Evolutionary conservation across 2,329 filamentous ascomycete genomes (phyloP).

Genomic region (Xylariaceae sp.): DNA sequence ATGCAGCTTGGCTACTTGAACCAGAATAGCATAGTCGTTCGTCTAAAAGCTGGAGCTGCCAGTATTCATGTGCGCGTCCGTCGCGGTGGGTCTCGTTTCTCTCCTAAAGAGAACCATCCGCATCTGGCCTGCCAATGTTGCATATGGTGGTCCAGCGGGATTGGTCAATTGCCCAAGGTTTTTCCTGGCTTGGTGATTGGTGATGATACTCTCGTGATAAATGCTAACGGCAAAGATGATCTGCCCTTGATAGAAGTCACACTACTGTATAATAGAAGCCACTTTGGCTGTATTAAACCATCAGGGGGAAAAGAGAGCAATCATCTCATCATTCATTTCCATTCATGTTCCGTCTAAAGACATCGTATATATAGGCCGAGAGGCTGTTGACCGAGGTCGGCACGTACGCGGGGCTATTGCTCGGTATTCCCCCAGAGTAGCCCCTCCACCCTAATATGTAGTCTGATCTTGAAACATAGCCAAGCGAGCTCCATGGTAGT

Average conservation of each 20-base stretch:
- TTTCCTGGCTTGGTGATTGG: conserved; percentile 9
- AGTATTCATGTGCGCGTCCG: too few relatives aligned
- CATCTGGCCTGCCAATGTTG: not conserved
- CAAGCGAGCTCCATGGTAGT: conserved; percentile 18
- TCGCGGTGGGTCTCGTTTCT: conserved; percentile 11
- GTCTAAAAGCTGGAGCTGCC: too few relatives aligned
- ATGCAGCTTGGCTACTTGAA: too few relatives aligned
- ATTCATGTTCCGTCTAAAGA: conserved; percentile 24
- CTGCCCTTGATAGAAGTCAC: not conserved
- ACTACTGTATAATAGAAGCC: not conserved
- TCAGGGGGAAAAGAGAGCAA: conserved; percentile 4
- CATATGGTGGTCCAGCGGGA: conserved; percentile 6
- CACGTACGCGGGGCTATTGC: conserved; percentile 16
- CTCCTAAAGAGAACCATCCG: not conserved
- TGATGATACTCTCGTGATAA: not conserved
- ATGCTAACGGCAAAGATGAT: not conserved
- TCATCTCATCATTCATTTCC: conserved; percentile 25
- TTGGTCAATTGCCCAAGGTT: conserved; percentile 24
- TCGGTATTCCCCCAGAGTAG: conserved; percentile 15
- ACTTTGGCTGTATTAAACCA: not conserved
- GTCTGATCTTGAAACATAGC: conserved; percentile 17
- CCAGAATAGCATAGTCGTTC: too few relatives aligned
- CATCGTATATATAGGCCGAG: conserved; percentile 22
- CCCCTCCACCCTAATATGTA: conserved; percentile 8
- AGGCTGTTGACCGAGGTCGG: conserved; percentile 19